Percentiles rank a stretch among this genome's conserved stretches.
Evolutionary conservation across 179 eudicot genomes (phyloP).

Genomic region (Corrigiola litoralis): DNA sequence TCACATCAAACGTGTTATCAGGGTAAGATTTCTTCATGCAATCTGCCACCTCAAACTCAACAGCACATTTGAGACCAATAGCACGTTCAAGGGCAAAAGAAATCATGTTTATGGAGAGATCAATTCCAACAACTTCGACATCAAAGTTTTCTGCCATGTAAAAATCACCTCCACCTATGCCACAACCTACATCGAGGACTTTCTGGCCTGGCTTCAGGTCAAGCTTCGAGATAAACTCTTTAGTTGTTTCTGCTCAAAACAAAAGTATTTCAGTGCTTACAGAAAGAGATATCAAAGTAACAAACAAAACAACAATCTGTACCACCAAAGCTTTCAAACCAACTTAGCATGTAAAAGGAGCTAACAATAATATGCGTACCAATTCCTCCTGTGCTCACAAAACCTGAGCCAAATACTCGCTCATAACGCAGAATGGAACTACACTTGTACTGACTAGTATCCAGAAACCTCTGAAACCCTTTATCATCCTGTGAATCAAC

Average conservation of each 20-base stretch:
- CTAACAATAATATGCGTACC: conserved; percentile 42
- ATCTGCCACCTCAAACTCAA: conserved; percentile 96
- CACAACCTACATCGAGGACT: conserved; percentile 96
- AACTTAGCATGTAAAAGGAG: background rate
- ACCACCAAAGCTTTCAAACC: background rate
- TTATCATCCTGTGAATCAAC: conserved; percentile 75
- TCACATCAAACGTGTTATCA: conserved; percentile 69
- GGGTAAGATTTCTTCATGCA: conserved; percentile 91
- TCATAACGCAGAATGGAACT: conserved; percentile 87
- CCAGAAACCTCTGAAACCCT: conserved; percentile 84
- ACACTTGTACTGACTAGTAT: conserved; percentile 80
- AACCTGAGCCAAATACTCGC: conserved; percentile 89
- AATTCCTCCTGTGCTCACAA: conserved; percentile 92
- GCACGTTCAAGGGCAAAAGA: conserved; percentile 92
- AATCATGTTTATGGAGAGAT: conserved; percentile 88
- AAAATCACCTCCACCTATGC: conserved; percentile 96
- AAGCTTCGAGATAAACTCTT: conserved; percentile 76
- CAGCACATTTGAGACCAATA: conserved; percentile 76
- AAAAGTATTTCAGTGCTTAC: conserved; percentile 3
- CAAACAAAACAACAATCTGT: background rate
- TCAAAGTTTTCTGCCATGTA: conserved; percentile 95
- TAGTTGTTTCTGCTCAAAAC: conserved; percentile 75
- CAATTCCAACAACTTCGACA: conserved; percentile 87
- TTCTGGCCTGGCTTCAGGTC: conserved; percentile 93
- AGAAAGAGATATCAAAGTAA: background rate